Conservation (phyloP, 208 protist species). For the Acanthamoeba sp. region DNA sequence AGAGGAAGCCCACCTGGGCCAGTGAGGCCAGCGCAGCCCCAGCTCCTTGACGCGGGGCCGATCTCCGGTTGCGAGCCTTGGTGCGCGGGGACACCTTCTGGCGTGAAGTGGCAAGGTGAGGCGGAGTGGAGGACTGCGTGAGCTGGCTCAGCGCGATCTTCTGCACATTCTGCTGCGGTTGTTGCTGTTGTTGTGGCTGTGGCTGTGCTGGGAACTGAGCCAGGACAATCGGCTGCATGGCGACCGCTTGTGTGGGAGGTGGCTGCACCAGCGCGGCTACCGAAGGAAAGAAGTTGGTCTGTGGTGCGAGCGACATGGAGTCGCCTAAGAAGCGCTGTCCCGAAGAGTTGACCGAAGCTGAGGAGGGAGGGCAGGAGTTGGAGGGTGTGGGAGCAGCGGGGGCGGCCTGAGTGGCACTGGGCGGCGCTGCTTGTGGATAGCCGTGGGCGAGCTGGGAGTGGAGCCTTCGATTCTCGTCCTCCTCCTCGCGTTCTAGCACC, state of each 20-base stretch:
- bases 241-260: no score
- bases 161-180: not conserved
- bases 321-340: no score
- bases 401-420: no score
- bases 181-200: not conserved
- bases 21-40: not conserved
- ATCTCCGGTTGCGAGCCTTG: not conserved
- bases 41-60: not conserved
- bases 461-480: not conserved
- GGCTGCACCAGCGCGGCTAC: no score
- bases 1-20: not conserved
- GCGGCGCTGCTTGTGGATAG: not conserved
- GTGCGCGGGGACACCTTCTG: not conserved
- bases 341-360: no score
- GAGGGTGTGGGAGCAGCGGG: no score
- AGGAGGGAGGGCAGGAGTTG: no score
- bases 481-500: slow-evolving; percentile 7
- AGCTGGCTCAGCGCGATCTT: not conserved
- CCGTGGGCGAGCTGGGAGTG: not conserved
- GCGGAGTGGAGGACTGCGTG: not conserved
- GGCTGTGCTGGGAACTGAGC: no score
- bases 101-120: not conserved
- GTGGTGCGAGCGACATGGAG: no score
- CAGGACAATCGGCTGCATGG: no score
- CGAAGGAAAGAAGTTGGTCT: no score